phyloP scores from a whole-genome alignment of 179 eudicot species.

The Sideroxylon spinosum region DNA sequence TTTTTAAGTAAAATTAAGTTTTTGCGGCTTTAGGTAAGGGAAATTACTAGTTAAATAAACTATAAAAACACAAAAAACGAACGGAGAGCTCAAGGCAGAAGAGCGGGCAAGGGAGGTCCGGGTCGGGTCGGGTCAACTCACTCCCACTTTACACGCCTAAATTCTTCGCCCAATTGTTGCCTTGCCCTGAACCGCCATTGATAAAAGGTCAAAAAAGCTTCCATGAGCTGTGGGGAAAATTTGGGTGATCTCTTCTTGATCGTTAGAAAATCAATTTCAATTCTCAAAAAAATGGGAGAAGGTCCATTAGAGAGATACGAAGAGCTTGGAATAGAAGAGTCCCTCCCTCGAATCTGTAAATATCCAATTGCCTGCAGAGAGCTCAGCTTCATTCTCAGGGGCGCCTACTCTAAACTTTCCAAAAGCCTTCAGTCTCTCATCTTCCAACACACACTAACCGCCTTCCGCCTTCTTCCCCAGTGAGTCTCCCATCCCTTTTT shows the following conservation, averaged over 20 bases:
- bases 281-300: neutral
- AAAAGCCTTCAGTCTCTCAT: slow-evolving; percentile 68
- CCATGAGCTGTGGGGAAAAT: too few relatives aligned
- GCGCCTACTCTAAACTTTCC: slow-evolving; percentile 43
- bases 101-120: too few relatives aligned
- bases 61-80: too few relatives aligned
- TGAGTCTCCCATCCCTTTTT: slow-evolving; percentile 25
- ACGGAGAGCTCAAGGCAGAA: too few relatives aligned
- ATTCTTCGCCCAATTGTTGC: too few relatives aligned
- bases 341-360: slow-evolving; percentile 33
- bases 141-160: too few relatives aligned
- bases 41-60: too few relatives aligned
- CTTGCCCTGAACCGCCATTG: too few relatives aligned
- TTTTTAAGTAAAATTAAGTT: too few relatives aligned
- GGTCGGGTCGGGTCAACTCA: too few relatives aligned
- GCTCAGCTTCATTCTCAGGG: slow-evolving; percentile 52
- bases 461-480: slow-evolving; percentile 76
- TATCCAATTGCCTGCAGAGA: slow-evolving; percentile 65
- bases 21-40: too few relatives aligned
- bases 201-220: too few relatives aligned
- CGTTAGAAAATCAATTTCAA: neutral
- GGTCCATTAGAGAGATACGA: slow-evolving; percentile 45
- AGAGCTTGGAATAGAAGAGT: slow-evolving; percentile 38
- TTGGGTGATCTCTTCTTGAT: neutral
- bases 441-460: slow-evolving; percentile 58